Conservation (phyloP, 2,329 filamentous ascomycete genomes). For the Biscogniauxia sp. region DNA sequence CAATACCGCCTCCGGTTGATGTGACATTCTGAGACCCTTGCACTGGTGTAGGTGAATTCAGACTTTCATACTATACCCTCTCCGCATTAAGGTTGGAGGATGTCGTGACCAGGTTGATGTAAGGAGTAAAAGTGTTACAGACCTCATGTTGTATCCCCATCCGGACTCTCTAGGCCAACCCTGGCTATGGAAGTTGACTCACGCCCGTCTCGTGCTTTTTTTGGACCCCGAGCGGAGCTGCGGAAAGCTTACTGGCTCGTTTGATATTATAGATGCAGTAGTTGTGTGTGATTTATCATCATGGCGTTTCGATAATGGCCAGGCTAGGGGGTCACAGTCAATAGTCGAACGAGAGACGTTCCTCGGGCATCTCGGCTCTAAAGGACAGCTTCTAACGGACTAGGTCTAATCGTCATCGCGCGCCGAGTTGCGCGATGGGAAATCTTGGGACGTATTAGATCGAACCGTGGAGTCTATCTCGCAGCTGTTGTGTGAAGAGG, state of each 20-base stretch:
- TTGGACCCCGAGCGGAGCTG: neutral
- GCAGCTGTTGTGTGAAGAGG: neutral
- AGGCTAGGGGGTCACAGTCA: constrained; percentile 10
- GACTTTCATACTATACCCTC: neutral
- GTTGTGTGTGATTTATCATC: constrained; percentile 19
- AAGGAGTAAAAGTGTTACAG: neutral
- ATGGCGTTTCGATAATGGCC: constrained; percentile 5
- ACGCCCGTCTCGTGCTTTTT: neutral
- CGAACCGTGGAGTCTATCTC: neutral
- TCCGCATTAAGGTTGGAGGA: constrained; percentile 1
- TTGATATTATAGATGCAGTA: neutral
- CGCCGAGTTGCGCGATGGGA: constrained; percentile 7
- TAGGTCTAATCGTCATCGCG: neutral
- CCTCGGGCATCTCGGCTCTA: constrained; percentile 17
- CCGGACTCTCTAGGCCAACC: neutral
- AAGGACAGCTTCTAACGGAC: constrained; percentile 1
- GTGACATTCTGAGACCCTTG: neutral
- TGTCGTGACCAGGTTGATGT: neutral
- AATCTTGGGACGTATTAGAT: neutral
- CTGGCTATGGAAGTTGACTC: neutral
- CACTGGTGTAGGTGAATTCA: neutral
- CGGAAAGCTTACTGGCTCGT: constrained; percentile 10
- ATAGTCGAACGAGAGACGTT: constrained; percentile 8
- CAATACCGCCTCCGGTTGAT: neutral
- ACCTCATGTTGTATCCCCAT: neutral